phyloP scores from a whole-genome alignment of 257 asterid species.

The Solanum tarapatanum region DNA sequence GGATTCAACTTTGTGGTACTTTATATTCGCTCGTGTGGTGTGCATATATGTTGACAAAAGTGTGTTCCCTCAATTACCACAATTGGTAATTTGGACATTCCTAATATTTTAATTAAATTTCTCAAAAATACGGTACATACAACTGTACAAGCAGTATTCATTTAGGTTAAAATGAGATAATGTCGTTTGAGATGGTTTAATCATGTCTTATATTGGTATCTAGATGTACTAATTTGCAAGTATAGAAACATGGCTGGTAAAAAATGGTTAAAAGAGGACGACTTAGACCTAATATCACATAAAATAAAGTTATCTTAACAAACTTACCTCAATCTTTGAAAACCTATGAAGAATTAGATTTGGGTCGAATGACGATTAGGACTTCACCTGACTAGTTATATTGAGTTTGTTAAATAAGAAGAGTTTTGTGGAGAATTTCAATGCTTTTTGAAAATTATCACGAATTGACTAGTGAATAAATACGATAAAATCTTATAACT shows the following conservation, averaged over 20 bases:
- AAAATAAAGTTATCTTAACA: background rate
- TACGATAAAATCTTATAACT: background rate
- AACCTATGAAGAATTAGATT: background rate
- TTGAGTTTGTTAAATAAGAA: background rate
- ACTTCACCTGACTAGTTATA: background rate
- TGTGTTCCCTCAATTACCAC: slow-evolving; percentile 36
- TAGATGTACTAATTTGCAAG: background rate
- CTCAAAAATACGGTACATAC: background rate
- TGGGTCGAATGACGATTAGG: background rate
- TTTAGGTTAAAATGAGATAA: background rate
- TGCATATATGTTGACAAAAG: slow-evolving; percentile 29
- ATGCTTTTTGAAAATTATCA: background rate
- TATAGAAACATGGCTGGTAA: background rate
- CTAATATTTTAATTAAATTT: background rate
- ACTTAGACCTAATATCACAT: background rate
- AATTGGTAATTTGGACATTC: background rate
- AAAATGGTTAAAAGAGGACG: background rate
- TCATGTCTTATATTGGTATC: background rate
- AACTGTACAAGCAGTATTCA: background rate
- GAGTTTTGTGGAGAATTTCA: background rate
- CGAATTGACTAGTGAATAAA: background rate
- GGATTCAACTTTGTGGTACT: slow-evolving; percentile 22
- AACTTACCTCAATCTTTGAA: background rate
- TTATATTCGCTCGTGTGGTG: slow-evolving; percentile 23
- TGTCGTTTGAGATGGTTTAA: background rate